Base-by-base conservation (phyloP, 495 filamentous ascomycete species). In the Penicillium robsamsonii region DNA sequence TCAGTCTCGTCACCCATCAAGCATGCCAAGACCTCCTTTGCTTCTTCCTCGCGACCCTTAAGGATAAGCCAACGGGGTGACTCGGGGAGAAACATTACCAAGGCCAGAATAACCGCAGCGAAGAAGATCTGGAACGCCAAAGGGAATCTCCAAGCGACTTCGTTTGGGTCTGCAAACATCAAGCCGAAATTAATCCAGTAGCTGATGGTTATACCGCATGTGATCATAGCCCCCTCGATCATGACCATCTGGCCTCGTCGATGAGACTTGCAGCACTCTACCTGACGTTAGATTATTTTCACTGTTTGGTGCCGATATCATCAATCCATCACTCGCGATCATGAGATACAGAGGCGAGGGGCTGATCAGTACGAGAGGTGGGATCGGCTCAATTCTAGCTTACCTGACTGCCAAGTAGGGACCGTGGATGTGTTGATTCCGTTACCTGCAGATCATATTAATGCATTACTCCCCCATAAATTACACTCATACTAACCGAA, bases 161-260 rank as follows among this genome's bases (percentile, higher is more conserved):
- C 79, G 55, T 66, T 82, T 8, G 83, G 82, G 50, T 84, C 79
- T 41, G 86, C 66, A 55, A 85, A 91, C 33, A 83, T 81, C 43
- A 90, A 77, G 18, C 81, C 89, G 46, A 88, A 87, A 57, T 85
- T 84, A 46, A 92, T 78, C 88, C 88, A 92, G 72, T 92, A 89
- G 62, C 79, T 82, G 65, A 91, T 74, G 57, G 83, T 85, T 59
- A 91, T 84, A 61, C 89, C 88, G 33, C 80, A 80, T 4, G 87
- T 88, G 60, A 90, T 87, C 68, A 89, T 75, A 15, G 86, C 74
- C 38, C 84, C 87, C 68, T 90, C 87, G 49, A 92, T 85, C 87
- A 91, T 90, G 67, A 92, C 86, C 62, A 92, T 74, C 59, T 87
- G 86, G 13, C 89, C 89, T 62, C 87, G 81, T 47, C 83, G 81